phyloP scores from a whole-genome alignment of 768 basidiomycete genomes.

The Albatrellus ellisii region DNA sequence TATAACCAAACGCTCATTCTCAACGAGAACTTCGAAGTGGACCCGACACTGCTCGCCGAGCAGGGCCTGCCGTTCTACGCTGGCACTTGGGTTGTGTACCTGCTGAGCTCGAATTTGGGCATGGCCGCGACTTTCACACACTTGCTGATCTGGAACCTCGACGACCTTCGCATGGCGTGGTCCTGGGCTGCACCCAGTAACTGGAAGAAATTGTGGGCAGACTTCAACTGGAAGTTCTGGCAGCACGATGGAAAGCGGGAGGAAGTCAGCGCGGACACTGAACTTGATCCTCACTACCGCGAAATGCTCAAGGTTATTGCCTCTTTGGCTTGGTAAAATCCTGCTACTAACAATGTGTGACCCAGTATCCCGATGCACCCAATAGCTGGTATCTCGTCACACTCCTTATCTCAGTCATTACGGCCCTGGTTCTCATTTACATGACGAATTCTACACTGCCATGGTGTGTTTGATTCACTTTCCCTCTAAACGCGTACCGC shows the following conservation, averaged over 20 bases:
- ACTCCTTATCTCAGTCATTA: slow-evolving; percentile 18
- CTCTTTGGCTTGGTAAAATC: background rate
- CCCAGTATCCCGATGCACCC: slow-evolving; percentile 22
- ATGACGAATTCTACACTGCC: slow-evolving; percentile 34
- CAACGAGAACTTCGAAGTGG: slow-evolving; percentile 29
- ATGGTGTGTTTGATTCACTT: slow-evolving; percentile 20
- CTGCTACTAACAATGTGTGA: background rate
- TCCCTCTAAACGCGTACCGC: background rate
- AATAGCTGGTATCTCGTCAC: slow-evolving; percentile 22
- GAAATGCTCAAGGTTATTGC: slow-evolving; percentile 33
- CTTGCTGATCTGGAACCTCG: slow-evolving; percentile 31
- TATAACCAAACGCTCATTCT: slow-evolving; percentile 18
- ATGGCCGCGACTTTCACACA: slow-evolving; percentile 36
- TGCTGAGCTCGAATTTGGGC: slow-evolving; percentile 32
- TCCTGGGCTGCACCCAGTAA: slow-evolving; percentile 28
- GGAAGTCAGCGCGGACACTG: slow-evolving; percentile 16
- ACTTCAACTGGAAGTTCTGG: slow-evolving; percentile 32
- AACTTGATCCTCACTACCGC: slow-evolving; percentile 35
- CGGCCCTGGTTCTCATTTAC: slow-evolving; percentile 30
- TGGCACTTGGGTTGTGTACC: slow-evolving; percentile 32
- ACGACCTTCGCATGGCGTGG: slow-evolving; percentile 31
- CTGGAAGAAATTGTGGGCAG: slow-evolving; percentile 21
- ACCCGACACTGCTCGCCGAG: slow-evolving; percentile 25
- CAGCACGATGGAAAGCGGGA: slow-evolving; percentile 23
- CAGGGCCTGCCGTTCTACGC: slow-evolving; percentile 36